Evolutionary conservation across 768 basidiomycete species (phyloP).

Genomic region (Hirschioporus abietinus): DNA sequence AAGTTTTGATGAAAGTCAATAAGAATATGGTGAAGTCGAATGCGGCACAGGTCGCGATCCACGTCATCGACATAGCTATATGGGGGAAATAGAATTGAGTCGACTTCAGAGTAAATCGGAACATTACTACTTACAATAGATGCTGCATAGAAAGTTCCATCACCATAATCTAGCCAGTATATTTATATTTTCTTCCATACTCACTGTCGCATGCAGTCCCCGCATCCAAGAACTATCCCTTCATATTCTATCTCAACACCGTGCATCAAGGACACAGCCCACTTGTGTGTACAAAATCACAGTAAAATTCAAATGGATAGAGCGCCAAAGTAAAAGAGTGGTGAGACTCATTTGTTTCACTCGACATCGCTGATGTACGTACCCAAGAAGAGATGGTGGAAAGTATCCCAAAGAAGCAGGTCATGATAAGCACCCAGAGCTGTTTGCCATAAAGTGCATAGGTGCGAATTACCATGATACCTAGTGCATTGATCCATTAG

Average conservation of each 20-base stretch:
- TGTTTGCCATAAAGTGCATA: background rate
- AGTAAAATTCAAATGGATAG: background rate
- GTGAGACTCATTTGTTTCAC: background rate
- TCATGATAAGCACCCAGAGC: constrained; percentile 1
- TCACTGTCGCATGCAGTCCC: background rate
- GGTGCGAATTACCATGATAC: background rate
- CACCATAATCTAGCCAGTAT: background rate
- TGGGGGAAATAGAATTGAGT: background rate
- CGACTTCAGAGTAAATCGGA: background rate
- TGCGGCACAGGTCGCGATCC: background rate
- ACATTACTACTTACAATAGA: background rate
- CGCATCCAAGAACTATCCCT: background rate
- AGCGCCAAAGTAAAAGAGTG: background rate
- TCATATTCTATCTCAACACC: background rate
- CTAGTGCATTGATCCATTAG: background rate
- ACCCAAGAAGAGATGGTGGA: background rate
- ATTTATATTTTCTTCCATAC: background rate
- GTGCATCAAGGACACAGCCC: background rate
- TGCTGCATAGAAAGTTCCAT: background rate
- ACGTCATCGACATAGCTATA: background rate
- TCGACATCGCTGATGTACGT: background rate
- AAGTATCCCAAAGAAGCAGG: background rate
- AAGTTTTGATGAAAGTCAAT: background rate
- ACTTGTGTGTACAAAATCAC: background rate
- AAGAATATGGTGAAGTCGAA: background rate